These are phyloP conservation scores for Aspergillus sergii DNA, from an alignment of 2,329 filamentous ascomycete species.

Conservation along the genomic window DNA sequence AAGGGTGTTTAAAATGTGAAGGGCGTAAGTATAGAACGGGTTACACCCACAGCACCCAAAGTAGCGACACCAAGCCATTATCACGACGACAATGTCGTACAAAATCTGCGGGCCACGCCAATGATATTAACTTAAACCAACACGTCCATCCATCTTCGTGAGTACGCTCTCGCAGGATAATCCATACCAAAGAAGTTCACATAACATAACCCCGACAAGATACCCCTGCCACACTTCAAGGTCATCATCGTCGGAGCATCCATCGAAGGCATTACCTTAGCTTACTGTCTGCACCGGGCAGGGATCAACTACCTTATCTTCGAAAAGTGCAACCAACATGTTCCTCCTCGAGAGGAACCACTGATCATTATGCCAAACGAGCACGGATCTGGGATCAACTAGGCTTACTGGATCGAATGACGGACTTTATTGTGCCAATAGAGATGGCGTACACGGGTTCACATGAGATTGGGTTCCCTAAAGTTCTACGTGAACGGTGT, in stretches of 20 bases:
- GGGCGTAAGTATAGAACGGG: too few relatives aligned
- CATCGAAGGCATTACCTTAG: background rate
- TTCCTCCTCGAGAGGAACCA: constrained; percentile 11
- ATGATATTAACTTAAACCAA: too few relatives aligned
- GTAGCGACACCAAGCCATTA: too few relatives aligned
- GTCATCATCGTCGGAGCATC: background rate
- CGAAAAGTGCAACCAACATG: constrained; percentile 4
- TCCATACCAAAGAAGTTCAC: too few relatives aligned
- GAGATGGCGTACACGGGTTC: constrained; percentile 3
- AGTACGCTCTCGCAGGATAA: too few relatives aligned
- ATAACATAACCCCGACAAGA: too few relatives aligned
- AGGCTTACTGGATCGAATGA: constrained; percentile 9
- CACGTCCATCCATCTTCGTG: too few relatives aligned
- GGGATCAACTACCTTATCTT: constrained; percentile 48
- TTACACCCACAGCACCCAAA: too few relatives aligned
- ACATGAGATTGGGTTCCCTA: background rate
- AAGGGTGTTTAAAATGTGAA: too few relatives aligned
- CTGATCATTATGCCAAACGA: constrained; percentile 15
- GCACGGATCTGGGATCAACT: constrained; percentile 19
- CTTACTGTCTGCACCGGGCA: background rate
- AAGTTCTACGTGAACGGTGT: constrained; percentile 10
- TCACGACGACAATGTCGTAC: too few relatives aligned
- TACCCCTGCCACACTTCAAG: background rate
- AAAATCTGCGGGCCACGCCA: too few relatives aligned
- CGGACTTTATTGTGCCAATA: constrained; percentile 17